Conservation (phyloP, 805 yeast genomes). For the Metschnikowia gelsemii region DNA sequence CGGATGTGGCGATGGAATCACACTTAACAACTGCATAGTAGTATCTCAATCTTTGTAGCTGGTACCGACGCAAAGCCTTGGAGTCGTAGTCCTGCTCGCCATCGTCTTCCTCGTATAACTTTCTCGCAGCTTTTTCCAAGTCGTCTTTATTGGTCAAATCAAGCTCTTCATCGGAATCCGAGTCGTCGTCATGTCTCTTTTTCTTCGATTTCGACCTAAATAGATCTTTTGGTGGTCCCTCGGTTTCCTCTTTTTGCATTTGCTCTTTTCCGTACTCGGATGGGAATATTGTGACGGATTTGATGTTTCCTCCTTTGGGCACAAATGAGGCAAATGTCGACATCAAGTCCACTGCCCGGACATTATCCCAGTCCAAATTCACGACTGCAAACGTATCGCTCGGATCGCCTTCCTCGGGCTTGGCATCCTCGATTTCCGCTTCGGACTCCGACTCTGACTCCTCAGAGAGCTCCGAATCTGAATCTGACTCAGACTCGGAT, state of each 20-base stretch:
- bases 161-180: constrained; percentile 38
- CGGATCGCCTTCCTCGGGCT: constrained; percentile 87
- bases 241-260: constrained; percentile 83
- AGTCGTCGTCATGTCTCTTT: constrained; percentile 31
- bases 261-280: constrained; percentile 92
- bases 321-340: constrained; percentile 86
- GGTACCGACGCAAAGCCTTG: constrained; percentile 81
- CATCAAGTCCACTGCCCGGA: constrained; percentile 82
- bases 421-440: constrained; percentile 57
- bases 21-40: constrained; percentile 89
- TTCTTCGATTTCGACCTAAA: constrained; percentile 49
- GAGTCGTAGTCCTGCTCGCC: constrained; percentile 84
- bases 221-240: constrained; percentile 89
- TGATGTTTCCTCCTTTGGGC: constrained; percentile 69
- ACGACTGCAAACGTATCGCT: constrained; percentile 83
- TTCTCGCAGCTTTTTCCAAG: constrained; percentile 62
- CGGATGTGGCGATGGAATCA: constrained; percentile 69
- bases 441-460: constrained; percentile 46
- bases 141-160: constrained; percentile 49
- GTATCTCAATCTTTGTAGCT: constrained; percentile 87
- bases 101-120: constrained; percentile 74
- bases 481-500: constrained; percentile 47
- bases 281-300: constrained; percentile 72
- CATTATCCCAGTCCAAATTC: constrained; percentile 95
- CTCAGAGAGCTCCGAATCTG: constrained; percentile 42